Percentiles rank a stretch among this genome's conserved stretches.
Evolutionary conservation across 2,329 filamentous ascomycete genomes (phyloP).

Genomic region (Penicillium sp.): DNA sequence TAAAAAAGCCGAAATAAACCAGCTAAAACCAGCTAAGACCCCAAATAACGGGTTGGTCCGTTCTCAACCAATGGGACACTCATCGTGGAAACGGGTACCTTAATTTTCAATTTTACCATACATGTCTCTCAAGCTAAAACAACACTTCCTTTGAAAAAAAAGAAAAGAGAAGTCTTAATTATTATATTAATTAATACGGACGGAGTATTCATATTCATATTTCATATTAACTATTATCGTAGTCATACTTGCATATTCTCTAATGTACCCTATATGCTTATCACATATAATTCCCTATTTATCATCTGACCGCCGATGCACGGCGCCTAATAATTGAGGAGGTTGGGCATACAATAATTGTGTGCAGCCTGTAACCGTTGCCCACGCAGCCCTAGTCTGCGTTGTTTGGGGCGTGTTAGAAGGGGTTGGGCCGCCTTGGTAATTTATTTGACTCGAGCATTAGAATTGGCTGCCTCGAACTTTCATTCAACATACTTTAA

Average conservation of each 20-base stretch:
- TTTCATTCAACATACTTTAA: not conserved
- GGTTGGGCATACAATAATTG: conserved; percentile 17
- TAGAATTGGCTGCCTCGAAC: conserved; percentile 9
- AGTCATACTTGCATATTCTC: not conserved
- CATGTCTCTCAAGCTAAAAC: not conserved
- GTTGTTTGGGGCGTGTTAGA: conserved; percentile 1
- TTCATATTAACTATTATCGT: not conserved
- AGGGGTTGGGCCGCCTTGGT: conserved; percentile 15
- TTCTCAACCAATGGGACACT: conserved; percentile 9
- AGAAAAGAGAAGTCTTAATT: not conserved
- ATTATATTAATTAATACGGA: not conserved
- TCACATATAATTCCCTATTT: not conserved
- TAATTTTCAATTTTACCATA: conserved; percentile 6
- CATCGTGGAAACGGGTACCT: conserved; percentile 10
- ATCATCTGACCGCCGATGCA: conserved; percentile 13
- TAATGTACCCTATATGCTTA: not conserved
- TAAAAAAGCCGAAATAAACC: not conserved
- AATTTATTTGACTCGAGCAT: conserved; percentile 9
- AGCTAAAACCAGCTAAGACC: not conserved
- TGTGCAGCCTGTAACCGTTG: conserved; percentile 9
- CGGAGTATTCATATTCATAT: not conserved
- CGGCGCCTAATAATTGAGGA: conserved; percentile 12
- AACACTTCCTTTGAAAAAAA: not conserved
- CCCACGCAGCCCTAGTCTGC: conserved; percentile 6
- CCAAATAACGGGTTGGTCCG: conserved; percentile 11